Evolutionary conservation across 345 rosid species (phyloP).

Genomic region (Clarkia xantiana): DNA sequence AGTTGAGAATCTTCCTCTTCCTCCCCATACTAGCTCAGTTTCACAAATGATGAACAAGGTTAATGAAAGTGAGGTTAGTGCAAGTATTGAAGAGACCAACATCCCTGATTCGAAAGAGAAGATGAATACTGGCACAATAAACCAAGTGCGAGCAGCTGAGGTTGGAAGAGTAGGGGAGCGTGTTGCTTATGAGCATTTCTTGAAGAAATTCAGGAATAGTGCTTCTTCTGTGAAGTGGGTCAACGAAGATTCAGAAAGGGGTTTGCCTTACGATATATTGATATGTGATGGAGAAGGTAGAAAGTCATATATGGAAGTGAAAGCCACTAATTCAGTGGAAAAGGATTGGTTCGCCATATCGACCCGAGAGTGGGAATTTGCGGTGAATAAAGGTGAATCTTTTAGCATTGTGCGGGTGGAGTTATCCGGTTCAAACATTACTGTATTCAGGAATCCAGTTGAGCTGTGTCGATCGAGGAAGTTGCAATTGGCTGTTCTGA

Average conservation of each 20-base stretch:
- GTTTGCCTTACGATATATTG: conserved; percentile 65
- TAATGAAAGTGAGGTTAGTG: conserved; percentile 13
- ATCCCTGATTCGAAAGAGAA: conserved; percentile 35
- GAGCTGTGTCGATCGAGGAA: conserved; percentile 54
- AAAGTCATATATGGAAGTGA: conserved; percentile 53
- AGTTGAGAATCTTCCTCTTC: no score
- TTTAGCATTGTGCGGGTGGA: conserved; percentile 52
- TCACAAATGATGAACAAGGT: conserved; percentile 2
- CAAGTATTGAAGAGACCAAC: conserved; percentile 22
- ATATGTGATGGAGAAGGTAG: conserved; percentile 18
- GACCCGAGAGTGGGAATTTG: conserved; percentile 75
- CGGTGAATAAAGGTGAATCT: conserved; percentile 40
- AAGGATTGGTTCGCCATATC: conserved; percentile 78
- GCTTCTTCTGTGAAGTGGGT: conserved; percentile 47
- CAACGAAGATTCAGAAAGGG: conserved; percentile 58
- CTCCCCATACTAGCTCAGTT: no score
- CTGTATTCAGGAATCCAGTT: conserved; percentile 41
- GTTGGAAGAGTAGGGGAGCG: conserved; percentile 69
- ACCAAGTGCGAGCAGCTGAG: conserved; percentile 27
- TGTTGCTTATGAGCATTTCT: conserved; percentile 48
- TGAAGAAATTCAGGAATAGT: conserved; percentile 16
- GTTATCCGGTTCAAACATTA: conserved; percentile 27
- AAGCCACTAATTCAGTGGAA: conserved; percentile 53
- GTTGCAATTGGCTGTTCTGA: conserved; percentile 50
- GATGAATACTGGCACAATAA: conserved; percentile 31